A percentile compares a stretch with the other conserved stretches of the same genome.
These are phyloP conservation scores for Pseudocercospora musae DNA, from an alignment of 2,329 filamentous ascomycete genomes.

Conservation along the genomic window DNA sequence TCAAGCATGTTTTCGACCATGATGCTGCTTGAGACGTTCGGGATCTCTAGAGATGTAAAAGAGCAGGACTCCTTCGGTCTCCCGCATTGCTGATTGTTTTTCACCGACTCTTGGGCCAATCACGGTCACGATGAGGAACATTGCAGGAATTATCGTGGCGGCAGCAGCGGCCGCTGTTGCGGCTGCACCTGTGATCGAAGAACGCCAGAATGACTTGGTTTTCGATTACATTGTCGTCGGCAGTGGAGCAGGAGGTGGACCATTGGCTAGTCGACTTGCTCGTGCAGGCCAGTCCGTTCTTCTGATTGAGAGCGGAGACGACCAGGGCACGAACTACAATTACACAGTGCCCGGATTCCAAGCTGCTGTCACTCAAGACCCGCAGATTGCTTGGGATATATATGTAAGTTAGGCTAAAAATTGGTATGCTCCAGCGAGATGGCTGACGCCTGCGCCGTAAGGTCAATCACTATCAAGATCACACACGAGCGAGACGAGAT, in stretches of 20 bases:
- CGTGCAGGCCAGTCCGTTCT: slow-evolving; percentile 56
- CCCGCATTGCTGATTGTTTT: background rate
- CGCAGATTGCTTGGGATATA: slow-evolving; percentile 17
- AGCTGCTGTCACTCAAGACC: slow-evolving; percentile 10
- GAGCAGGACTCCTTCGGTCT: background rate
- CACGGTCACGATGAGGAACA: slow-evolving; percentile 4
- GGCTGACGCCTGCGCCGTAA: slow-evolving; percentile 35
- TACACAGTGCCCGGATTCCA: slow-evolving; percentile 53
- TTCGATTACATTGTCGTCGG: slow-evolving; percentile 60
- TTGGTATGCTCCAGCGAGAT: background rate
- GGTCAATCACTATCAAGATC: slow-evolving; percentile 57
- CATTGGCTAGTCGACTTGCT: slow-evolving; percentile 56
- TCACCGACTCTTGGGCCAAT: background rate
- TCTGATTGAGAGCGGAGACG: slow-evolving; percentile 60
- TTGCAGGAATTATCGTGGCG: slow-evolving; percentile 1
- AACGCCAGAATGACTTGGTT: slow-evolving; percentile 1
- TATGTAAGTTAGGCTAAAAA: slow-evolving; percentile 39
- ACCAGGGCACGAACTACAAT: slow-evolving; percentile 51
- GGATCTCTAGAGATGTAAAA: background rate
- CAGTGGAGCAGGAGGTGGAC: slow-evolving; percentile 58
- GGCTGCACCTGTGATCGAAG: slow-evolving; percentile 11
- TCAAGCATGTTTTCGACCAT: background rate
- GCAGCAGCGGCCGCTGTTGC: slow-evolving; percentile 2
- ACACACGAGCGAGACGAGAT: slow-evolving; percentile 52
- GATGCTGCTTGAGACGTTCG: background rate